These are phyloP conservation scores for Globisporangium emineosum DNA, from an alignment of 352 stramenopile species.

Conservation along the genomic window DNA sequence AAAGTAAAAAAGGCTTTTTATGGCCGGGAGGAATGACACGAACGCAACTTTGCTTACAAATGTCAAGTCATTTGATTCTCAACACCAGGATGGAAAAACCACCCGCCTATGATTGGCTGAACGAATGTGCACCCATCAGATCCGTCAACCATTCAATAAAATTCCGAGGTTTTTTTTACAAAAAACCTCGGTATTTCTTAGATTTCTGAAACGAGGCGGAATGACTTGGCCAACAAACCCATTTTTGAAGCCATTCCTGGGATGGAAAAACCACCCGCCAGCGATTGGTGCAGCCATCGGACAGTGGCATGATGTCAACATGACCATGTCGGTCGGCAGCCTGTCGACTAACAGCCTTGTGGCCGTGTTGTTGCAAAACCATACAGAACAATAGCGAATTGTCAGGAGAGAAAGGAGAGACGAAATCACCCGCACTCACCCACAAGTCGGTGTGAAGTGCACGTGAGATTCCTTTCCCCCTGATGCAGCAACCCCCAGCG, in stretches of 20 bases:
- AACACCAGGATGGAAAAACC: constrained; percentile 7
- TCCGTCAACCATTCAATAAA: too few species aligned
- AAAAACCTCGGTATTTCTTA: not conserved
- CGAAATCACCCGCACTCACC: constrained; percentile 1
- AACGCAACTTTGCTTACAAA: not conserved
- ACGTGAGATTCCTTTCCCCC: not conserved
- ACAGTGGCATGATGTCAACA: not conserved
- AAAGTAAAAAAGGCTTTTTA: not conserved
- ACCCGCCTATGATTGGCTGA: not conserved
- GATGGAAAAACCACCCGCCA: constrained; percentile 10
- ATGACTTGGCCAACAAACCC: not conserved
- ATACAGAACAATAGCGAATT: not conserved
- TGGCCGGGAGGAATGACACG: not conserved
- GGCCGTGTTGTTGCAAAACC: not conserved
- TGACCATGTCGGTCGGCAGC: not conserved
- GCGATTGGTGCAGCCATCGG: not conserved
- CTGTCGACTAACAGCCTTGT: too few species aligned
- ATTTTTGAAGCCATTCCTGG: not conserved
- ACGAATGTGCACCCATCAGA: not conserved
- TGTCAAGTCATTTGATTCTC: not conserved
- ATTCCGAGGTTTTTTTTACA: too few species aligned
- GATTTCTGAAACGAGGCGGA: not conserved
- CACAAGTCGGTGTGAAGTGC: not conserved
- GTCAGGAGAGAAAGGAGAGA: not conserved
- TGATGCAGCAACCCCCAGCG: not conserved